phyloP scores from a whole-genome alignment of 345 rosid species.

The Populus euphratica region DNA sequence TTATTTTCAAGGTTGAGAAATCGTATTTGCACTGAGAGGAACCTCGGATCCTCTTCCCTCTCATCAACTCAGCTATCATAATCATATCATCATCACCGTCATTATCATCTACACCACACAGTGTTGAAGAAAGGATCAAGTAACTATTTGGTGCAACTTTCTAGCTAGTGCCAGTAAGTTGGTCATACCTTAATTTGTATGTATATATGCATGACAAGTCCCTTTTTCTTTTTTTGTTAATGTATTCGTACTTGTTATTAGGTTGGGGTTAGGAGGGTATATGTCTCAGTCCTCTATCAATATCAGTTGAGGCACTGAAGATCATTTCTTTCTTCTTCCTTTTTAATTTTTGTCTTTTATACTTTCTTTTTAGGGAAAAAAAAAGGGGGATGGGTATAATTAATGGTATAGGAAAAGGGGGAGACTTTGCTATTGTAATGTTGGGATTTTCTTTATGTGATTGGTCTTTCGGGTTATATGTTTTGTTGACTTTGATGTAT shows the following conservation, averaged over 20 bases:
- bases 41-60: conserved; percentile 90
- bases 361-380: conserved; percentile 17
- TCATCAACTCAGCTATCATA: conserved; percentile 29
- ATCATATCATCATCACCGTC: conserved; percentile 24
- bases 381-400: conserved; percentile 31
- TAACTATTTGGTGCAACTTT: conserved; percentile 30
- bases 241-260: conserved; percentile 12
- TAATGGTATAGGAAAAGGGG: conserved; percentile 46
- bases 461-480: neutral
- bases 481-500: neutral
- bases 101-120: conserved; percentile 22
- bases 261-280: conserved; percentile 28
- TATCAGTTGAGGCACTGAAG: conserved; percentile 22
- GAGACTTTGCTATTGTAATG: conserved; percentile 37
- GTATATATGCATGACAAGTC: conserved; percentile 32
- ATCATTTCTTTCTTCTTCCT: conserved; percentile 4
- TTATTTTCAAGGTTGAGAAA: conserved; percentile 41
- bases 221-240: neutral
- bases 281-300: conserved; percentile 27
- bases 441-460: conserved; percentile 8
- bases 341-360: neutral
- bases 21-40: conserved; percentile 65
- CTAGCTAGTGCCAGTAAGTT: conserved; percentile 27
- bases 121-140: conserved; percentile 32
- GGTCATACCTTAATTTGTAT: conserved; percentile 24